Evolutionary conservation across 1,284 basidiomycete genomes (phyloP).

Genomic region (Flammula alnicola): DNA sequence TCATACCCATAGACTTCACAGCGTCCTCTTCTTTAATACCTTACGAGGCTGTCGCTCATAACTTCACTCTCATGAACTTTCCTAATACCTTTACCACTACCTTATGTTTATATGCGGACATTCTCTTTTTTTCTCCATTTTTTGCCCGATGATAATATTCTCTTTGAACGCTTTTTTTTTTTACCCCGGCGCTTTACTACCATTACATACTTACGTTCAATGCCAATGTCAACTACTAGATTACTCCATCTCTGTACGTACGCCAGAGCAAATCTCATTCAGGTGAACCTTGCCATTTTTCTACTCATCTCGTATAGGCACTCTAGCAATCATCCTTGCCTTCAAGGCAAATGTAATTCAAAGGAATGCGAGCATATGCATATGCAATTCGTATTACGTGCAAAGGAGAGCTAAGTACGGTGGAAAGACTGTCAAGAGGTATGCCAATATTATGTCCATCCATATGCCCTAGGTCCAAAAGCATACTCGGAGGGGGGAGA

Average conservation of each 20-base stretch:
- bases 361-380: conserved; percentile 1
- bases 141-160: conserved; percentile 5
- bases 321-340: no score
- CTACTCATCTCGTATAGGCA: no score
- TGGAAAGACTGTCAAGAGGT: no score
- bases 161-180: not conserved
- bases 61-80: not conserved
- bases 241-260: no score
- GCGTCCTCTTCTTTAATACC: not conserved
- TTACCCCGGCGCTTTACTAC: not conserved
- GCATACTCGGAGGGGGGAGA: not conserved
- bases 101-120: conserved; percentile 5
- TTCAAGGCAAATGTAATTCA: no score
- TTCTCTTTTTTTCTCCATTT: not conserved
- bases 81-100: conserved; percentile 5
- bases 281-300: no score
- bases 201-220: not conserved
- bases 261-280: no score
- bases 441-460: not conserved
- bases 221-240: conserved; percentile 1
- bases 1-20: conserved; percentile 20
- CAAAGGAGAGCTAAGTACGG: not conserved
- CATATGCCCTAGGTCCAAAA: not conserved
- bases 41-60: conserved; percentile 12
- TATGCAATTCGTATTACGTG: conserved; percentile 1